These are phyloP conservation scores for Sphaerulina vaccinii DNA, from an alignment of 2,329 filamentous ascomycete species.

Conservation along the genomic window DNA sequence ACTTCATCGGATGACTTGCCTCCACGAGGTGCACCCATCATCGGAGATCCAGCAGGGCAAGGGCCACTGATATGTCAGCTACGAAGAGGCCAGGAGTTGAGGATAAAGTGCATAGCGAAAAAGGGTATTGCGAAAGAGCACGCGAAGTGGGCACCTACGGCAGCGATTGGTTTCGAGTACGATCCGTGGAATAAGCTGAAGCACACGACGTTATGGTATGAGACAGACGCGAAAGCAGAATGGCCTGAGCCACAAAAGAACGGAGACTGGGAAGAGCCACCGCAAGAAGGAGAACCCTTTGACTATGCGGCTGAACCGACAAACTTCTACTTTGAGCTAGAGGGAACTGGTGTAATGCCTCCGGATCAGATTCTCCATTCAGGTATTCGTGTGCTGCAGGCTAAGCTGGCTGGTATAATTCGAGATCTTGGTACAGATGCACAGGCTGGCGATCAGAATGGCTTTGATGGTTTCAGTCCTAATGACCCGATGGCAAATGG, in stretches of 20 bases:
- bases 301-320: conserved; percentile 82
- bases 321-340: conserved; percentile 87
- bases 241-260: conserved; percentile 50
- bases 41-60: conserved; percentile 75
- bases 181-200: conserved; percentile 94
- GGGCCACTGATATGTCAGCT: conserved; percentile 89
- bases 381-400: conserved; percentile 83
- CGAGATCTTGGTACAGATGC: conserved; percentile 59
- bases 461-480: conserved; percentile 54
- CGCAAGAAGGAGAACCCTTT: conserved; percentile 80
- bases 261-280: conserved; percentile 73
- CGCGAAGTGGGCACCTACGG: conserved; percentile 92
- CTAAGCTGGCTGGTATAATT: conserved; percentile 82
- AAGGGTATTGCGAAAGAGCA: conserved; percentile 99
- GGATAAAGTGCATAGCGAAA: conserved; percentile 89
- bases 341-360: conserved; percentile 81
- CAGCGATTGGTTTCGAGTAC: conserved; percentile 95
- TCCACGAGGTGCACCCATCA: conserved; percentile 68
- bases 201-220: conserved; percentile 93
- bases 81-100: conserved; percentile 82
- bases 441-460: conserved; percentile 54
- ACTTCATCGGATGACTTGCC: conserved; percentile 62
- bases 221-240: conserved; percentile 58
- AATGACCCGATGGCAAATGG: conserved; percentile 54
- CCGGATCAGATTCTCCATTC: conserved; percentile 86